phyloP scores from a whole-genome alignment of 148 eudicot species.

The Suaeda aralocaspica region DNA sequence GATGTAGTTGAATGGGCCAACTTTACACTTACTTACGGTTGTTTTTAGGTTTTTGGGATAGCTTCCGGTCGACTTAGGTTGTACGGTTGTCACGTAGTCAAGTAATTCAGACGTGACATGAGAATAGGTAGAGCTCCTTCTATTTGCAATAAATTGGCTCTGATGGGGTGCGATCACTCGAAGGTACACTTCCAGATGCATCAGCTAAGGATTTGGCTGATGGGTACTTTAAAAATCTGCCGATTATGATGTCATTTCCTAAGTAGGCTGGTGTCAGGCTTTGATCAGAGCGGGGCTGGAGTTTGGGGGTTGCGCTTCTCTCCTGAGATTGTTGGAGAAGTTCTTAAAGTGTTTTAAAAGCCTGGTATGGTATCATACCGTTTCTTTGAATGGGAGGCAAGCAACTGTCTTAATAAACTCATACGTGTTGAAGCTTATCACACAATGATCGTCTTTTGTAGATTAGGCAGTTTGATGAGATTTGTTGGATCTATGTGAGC shows the following conservation, averaged over 20 bases:
- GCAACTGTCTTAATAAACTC: conserved; percentile 65
- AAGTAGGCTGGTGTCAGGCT: conserved; percentile 66
- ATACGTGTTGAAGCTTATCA: conserved; percentile 76
- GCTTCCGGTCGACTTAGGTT: conserved; percentile 13
- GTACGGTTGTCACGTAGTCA: neutral
- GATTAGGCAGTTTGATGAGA: conserved; percentile 84
- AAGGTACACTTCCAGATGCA: conserved; percentile 48
- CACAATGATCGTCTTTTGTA: conserved; percentile 76
- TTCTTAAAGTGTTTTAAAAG: conserved; percentile 63
- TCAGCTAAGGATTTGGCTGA: conserved; percentile 35
- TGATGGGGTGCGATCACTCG: conserved; percentile 29
- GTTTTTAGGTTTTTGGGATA: neutral
- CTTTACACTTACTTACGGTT: neutral
- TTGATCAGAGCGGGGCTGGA: conserved; percentile 73
- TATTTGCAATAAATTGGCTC: conserved; percentile 22
- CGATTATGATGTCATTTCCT: conserved; percentile 69
- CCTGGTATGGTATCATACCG: conserved; percentile 81
- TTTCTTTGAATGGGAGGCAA: conserved; percentile 90
- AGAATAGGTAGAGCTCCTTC: conserved; percentile 22
- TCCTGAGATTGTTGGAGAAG: conserved; percentile 61
- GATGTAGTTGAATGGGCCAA: neutral
- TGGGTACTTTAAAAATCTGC: conserved; percentile 38
- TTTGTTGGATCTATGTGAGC: conserved; percentile 82
- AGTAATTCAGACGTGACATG: too few relatives aligned
- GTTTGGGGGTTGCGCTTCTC: conserved; percentile 63